Base-by-base conservation (phyloP, 2,329 filamentous ascomycete species). In the Didymella arachidicola region DNA sequence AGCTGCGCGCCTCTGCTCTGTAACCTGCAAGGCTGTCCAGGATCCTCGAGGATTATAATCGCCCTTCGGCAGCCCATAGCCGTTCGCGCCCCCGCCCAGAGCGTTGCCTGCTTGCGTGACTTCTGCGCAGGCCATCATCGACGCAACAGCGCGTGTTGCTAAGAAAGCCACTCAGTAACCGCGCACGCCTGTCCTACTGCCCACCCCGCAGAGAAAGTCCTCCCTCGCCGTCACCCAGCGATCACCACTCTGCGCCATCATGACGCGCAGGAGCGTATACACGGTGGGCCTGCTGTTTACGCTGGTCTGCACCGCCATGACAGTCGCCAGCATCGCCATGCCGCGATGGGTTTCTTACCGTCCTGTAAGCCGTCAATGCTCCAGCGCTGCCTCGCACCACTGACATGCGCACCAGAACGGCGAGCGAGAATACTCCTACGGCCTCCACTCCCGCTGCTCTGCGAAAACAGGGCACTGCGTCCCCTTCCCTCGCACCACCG, bases 391-490 rank as follows among this genome's bases (percentile, higher is more conserved):
- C 14, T 50, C 27, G 16, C 26, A 26, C 7, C 26, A 25, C 46
- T 55, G 36, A 64, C 67, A 47, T 53, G 44, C 42, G 19, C 36
- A 22, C 32, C 59, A 76, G 73, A 66, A 76, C 48, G 73, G 70
- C 66, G 68, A 72, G 59, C 67, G 70, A 66, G 64, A 72, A 64
- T 68, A 64, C 54, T 85, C 83, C 45, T 88, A 89, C 73, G 94
- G 94, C 59, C 86, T 99, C 44, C 91, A 97, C 78, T 85, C 84
- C 67, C 88, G 87, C 74, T 99, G 94, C 79, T 90, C 89, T 53
- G 89, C 86, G 57, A 80, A 91, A 57, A 85, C 85, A 43, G 82
- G 86, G 48, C 75, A 75, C 62, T 93, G 90, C 76, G 81, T 82
- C 25, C 79, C 81, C 30, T 95, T 93, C 76, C 92, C 92, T 3